Evolutionary conservation across 768 basidiomycete genomes (phyloP).

Genomic region (Dentipellis fragilis): DNA sequence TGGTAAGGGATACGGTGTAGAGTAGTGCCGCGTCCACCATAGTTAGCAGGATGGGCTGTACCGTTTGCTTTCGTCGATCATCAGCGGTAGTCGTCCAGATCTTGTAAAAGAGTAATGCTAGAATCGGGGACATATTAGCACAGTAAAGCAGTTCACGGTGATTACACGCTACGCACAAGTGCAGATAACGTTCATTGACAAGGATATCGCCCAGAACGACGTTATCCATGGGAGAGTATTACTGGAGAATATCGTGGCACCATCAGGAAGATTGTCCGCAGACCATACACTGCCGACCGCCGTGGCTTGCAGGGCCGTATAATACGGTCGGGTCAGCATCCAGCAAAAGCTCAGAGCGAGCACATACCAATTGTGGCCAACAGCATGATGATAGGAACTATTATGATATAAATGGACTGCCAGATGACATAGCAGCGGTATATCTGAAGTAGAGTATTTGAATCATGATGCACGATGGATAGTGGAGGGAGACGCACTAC

Average conservation of each 20-base stretch:
- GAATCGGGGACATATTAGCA: background rate
- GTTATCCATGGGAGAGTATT: slow-evolving; percentile 16
- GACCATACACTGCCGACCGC: slow-evolving; percentile 13
- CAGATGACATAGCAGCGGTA: slow-evolving; percentile 21
- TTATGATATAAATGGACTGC: slow-evolving; percentile 14
- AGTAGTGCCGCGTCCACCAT: slow-evolving; percentile 18
- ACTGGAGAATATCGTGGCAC: slow-evolving; percentile 11
- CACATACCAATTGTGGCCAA: slow-evolving; percentile 6
- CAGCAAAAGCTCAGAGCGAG: background rate
- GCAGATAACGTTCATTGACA: slow-evolving; percentile 15
- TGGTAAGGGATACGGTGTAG: slow-evolving; percentile 17
- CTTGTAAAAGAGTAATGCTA: slow-evolving; percentile 18
- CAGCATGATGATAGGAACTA: slow-evolving; percentile 15
- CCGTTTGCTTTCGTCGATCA: background rate
- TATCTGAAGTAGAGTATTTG: slow-evolving; percentile 9
- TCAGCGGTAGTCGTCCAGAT: slow-evolving; percentile 16
- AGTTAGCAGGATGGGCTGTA: slow-evolving; percentile 15
- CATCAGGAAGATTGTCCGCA: slow-evolving; percentile 5
- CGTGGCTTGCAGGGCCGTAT: slow-evolving; percentile 4
- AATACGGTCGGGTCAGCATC: background rate
- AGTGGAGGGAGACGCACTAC: background rate
- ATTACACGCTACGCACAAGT: slow-evolving; percentile 12
- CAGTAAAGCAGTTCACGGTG: too few relatives aligned
- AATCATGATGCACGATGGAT: background rate
- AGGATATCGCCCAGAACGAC: slow-evolving; percentile 14